Evolutionary conservation across 306 rosid species (phyloP), one percentile per base, ranked within the genome.

Genomic region (Hippophae gyantsensis): DNA sequence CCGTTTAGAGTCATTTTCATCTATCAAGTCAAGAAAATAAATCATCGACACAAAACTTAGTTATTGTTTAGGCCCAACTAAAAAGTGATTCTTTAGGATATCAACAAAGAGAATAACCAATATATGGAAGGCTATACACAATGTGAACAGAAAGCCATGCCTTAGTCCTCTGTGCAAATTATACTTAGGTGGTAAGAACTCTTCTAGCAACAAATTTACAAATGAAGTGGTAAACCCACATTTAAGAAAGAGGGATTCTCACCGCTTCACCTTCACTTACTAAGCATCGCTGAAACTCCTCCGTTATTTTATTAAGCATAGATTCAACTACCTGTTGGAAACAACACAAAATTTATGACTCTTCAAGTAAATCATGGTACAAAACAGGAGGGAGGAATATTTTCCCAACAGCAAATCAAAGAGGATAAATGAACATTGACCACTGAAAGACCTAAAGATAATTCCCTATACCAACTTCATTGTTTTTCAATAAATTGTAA

Each of bases 241-340:
- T 6, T 46, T 14, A 9, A 50, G 54, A 67, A 73, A 59, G 60
- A 50, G 23, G 61, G 65, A 58, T 46, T 42, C 75, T 69, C 63
- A 86, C 99, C 54, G 10, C 67, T 61, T 80, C 81, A 47, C 44
- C 71, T 68, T 77, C 86, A 65, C 70, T 68, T 54, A 61, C 63
- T 65, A 84, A 56, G 13, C 84, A 95, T 42, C 67, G 85, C 79
- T 86, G 81, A 58, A 78, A 86, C 71, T 86, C 95, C 63, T 84
- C 89, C 83, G 86, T 68, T 65, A 88, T 89, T 84, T 84, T 86
- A 65, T 65, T 57, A 60, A 93, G 79, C 78, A 93, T 63, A 40
- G 81, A 76, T 70, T 88, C 97, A 64, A 93, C 89, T 49, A 77
- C 67, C 99, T 93, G 67, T 70, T n/a, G 57, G 32, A 64, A 48